Conservation (phyloP, 257 asterid species). For the Fraxinus anomala region DNA sequence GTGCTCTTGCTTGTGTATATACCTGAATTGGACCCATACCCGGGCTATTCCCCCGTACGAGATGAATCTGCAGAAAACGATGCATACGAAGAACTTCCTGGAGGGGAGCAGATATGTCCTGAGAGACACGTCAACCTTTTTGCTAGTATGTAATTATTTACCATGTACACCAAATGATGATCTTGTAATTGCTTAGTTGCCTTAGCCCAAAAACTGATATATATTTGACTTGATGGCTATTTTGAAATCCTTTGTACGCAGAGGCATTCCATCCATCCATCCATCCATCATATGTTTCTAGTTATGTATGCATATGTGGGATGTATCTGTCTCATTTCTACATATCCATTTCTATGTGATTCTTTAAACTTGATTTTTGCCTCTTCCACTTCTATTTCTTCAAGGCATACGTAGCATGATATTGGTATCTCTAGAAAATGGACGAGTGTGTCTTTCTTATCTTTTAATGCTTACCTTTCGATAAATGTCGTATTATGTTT, state of each 20-base stretch:
- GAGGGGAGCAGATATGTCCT: constrained; percentile 84
- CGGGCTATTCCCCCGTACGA: constrained; percentile 74
- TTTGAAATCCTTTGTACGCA: constrained; percentile 5
- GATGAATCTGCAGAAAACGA: constrained; percentile 58
- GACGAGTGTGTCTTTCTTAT: constrained; percentile 10
- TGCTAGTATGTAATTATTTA: constrained; percentile 58
- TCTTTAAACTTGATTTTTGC: neutral
- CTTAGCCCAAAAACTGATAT: neutral
- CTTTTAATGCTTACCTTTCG: neutral
- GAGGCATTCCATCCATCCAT: constrained; percentile 14
- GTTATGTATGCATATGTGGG: neutral
- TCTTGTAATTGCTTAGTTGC: constrained; percentile 4
- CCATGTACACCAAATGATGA: constrained; percentile 24
- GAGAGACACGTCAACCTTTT: constrained; percentile 79
- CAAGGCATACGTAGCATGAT: neutral
- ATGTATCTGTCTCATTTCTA: neutral
- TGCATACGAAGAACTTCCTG: constrained; percentile 84
- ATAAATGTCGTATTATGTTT: constrained; percentile 10
- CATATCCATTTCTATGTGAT: constrained; percentile 15
- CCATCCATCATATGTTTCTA: neutral
- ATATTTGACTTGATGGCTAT: constrained; percentile 4
- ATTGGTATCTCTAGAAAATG: constrained; percentile 3
- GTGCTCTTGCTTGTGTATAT: constrained; percentile 68
- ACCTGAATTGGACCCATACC: constrained; percentile 85
- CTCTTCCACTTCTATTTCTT: neutral